Percentiles rank a stretch among this genome's conserved stretches.
Conservation (phyloP, 768 basidiomycete species). For the Epithele typhae region DNA sequence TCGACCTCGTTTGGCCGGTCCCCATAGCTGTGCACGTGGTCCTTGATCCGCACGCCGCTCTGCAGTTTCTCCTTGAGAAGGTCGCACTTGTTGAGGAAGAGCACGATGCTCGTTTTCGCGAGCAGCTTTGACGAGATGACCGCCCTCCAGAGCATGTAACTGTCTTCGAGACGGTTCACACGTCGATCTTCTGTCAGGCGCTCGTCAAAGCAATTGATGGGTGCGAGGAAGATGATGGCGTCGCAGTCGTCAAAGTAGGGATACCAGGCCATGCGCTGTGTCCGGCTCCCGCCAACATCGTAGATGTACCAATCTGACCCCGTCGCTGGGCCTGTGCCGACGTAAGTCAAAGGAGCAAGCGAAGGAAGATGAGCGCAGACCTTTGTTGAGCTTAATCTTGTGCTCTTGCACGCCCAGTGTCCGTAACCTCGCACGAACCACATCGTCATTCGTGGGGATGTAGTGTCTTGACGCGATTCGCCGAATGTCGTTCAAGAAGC, state of each 20-base stretch:
- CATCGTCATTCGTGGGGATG: slow-evolving; percentile 69
- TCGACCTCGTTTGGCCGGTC: slow-evolving; percentile 66
- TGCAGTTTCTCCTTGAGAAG: slow-evolving; percentile 68
- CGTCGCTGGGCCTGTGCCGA: slow-evolving; percentile 35
- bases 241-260: slow-evolving; percentile 82
- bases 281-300: slow-evolving; percentile 77
- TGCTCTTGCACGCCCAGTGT: slow-evolving; percentile 80
- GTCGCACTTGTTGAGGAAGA: slow-evolving; percentile 55
- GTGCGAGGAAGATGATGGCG: slow-evolving; percentile 82
- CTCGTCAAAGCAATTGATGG: slow-evolving; percentile 80
- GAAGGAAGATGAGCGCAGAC: slow-evolving; percentile 27
- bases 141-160: slow-evolving; percentile 28
- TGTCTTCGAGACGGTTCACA: slow-evolving; percentile 59
- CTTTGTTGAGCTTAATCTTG: slow-evolving; percentile 59
- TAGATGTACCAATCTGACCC: slow-evolving; percentile 75
- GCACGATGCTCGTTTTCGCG: slow-evolving; percentile 28
- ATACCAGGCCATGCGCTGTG: slow-evolving; percentile 67
- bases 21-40: slow-evolving; percentile 70
- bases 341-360: too few relatives aligned
- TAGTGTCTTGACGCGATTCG: slow-evolving; percentile 62
- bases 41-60: slow-evolving; percentile 59
- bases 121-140: slow-evolving; percentile 28
- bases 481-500: slow-evolving; percentile 69
- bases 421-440: slow-evolving; percentile 74
- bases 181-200: slow-evolving; percentile 64